A percentile compares a stretch with the other conserved stretches of the same genome.
phyloP scores from a whole-genome alignment of 106 monocot species.

The Dendrobium catenatum region DNA sequence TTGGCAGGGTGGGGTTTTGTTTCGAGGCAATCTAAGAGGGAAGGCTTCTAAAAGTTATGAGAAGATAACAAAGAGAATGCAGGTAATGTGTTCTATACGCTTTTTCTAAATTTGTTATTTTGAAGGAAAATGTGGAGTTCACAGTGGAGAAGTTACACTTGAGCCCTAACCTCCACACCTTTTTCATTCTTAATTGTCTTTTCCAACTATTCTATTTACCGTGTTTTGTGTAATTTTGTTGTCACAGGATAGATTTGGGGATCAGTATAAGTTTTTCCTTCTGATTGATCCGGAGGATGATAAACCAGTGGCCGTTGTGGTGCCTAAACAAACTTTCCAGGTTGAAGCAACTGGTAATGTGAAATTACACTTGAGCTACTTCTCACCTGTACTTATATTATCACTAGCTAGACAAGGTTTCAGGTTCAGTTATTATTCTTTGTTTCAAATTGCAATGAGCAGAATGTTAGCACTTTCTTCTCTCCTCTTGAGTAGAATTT shows the following conservation, averaged over 20 bases:
- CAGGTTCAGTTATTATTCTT: not conserved
- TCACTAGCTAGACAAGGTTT: not conserved
- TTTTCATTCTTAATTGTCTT: not conserved
- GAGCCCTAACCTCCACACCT: not conserved
- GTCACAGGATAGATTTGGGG: slow-evolving; percentile 89
- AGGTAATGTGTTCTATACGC: slow-evolving; percentile 31
- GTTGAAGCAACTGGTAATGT: slow-evolving; percentile 64
- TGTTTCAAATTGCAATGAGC: not conserved
- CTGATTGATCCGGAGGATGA: slow-evolving; percentile 92
- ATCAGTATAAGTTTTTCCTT: slow-evolving; percentile 84
- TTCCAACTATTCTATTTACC: not conserved
- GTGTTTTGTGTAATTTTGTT: slow-evolving; percentile 5
- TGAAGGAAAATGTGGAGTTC: not conserved
- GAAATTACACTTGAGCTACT: not conserved
- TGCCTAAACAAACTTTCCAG: slow-evolving; percentile 66
- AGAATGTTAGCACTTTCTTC: not conserved
- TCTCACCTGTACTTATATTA: not conserved
- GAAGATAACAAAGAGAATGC: slow-evolving; percentile 72
- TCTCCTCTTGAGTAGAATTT: not conserved
- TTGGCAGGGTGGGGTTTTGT: slow-evolving; percentile 72
- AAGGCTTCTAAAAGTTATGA: slow-evolving; percentile 72
- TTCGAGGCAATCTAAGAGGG: slow-evolving; percentile 88
- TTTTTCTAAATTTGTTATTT: not conserved
- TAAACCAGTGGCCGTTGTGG: slow-evolving; percentile 84
- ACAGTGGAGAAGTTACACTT: not conserved